Conservation (phyloP, 2,329 filamentous ascomycete species). For the Fusarium newnesense region DNA sequence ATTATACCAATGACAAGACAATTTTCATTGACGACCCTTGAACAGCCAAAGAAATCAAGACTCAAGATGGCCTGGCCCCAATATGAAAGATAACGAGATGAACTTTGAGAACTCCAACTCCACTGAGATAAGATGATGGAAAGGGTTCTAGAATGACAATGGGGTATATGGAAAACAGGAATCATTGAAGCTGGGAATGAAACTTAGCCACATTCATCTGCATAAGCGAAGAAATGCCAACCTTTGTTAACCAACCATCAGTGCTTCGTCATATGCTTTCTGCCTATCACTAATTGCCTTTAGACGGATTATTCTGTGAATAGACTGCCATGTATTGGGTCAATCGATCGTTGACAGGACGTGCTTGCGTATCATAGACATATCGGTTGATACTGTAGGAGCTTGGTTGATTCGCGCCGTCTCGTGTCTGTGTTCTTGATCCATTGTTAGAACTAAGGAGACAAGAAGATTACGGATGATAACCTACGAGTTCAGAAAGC, state of each 20-base stretch:
- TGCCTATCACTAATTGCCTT: neutral
- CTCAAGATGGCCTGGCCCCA: neutral
- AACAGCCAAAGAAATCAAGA: neutral
- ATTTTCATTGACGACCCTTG: too few species aligned
- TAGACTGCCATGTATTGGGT: neutral
- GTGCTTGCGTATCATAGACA: neutral
- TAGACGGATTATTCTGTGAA: neutral
- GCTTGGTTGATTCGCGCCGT: neutral
- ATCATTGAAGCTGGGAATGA: neutral
- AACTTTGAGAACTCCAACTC: neutral
- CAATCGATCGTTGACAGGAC: neutral
- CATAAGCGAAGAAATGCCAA: neutral
- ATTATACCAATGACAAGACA: neutral
- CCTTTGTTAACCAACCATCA: neutral
- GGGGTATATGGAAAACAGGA: neutral
- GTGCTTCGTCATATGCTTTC: neutral
- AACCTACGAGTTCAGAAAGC: neutral
- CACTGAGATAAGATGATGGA: rapidly evolving
- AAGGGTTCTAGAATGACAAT: rapidly evolving
- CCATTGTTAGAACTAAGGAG: rapidly evolving
- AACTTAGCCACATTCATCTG: neutral
- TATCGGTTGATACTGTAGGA: neutral
- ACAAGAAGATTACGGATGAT: rapidly evolving
- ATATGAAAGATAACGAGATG: neutral
- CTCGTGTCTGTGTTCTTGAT: neutral